Conservation (phyloP, 2,329 filamentous ascomycete species). For the Neonectria faginata region DNA sequence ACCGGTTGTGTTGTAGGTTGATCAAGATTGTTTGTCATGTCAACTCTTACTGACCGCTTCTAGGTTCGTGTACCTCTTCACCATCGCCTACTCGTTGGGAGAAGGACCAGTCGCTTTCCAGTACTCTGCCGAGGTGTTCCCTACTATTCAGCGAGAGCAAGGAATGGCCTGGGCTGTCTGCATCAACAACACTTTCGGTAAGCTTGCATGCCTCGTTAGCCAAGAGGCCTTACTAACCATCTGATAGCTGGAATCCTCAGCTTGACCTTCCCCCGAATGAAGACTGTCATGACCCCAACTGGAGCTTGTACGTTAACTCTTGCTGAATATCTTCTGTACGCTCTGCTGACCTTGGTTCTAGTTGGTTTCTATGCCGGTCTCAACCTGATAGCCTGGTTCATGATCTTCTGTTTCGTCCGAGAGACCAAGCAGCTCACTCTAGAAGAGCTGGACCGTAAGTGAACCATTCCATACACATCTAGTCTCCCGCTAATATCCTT, state of each 20-base stretch:
- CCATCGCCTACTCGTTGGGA: conserved; percentile 51
- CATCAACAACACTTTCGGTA: conserved; percentile 50
- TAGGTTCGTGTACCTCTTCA: conserved; percentile 53
- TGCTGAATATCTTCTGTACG: fast-evolving
- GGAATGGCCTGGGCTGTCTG: conserved; percentile 55
- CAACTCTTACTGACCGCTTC: not conserved
- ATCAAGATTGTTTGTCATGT: not conserved
- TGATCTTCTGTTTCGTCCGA: conserved; percentile 61
- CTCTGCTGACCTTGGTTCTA: conserved; percentile 34
- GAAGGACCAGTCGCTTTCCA: conserved; percentile 54
- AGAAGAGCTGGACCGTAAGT: conserved; percentile 50
- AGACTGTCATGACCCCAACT: conserved; percentile 47
- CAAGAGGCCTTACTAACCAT: conserved; percentile 25
- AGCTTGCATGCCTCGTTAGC: not conserved
- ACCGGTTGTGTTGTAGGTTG: conserved; percentile 43
- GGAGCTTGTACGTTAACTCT: conserved; percentile 45
- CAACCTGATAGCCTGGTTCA: conserved; percentile 56
- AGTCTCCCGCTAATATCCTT: not conserved
- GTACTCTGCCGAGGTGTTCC: conserved; percentile 55
- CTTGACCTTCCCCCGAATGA: conserved; percentile 51
- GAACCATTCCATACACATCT: not conserved
- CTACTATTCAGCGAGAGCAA: conserved; percentile 53
- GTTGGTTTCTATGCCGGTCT: conserved; percentile 58
- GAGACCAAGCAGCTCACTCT: conserved; percentile 61
- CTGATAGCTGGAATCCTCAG: conserved; percentile 42